phyloP scores from a whole-genome alignment of 1,284 basidiomycete genomes.

The Farysia itapuensis region DNA sequence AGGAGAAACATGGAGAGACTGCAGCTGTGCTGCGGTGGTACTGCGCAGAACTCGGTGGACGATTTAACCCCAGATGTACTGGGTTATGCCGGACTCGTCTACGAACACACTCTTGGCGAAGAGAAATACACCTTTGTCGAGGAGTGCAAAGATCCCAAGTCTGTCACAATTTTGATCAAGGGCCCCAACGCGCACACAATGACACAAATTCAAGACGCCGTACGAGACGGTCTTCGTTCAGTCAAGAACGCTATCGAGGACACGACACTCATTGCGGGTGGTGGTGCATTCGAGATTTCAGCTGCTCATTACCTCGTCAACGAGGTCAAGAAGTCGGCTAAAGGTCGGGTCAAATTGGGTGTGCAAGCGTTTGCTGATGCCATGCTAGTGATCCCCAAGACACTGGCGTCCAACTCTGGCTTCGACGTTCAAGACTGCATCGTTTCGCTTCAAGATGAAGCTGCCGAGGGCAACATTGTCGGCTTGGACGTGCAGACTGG shows the following conservation, averaged over 20 bases:
- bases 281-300: constrained; percentile 96
- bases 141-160: constrained; percentile 93
- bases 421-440: constrained; percentile 96
- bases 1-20: constrained; percentile 66
- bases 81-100: constrained; percentile 96
- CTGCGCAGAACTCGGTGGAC: constrained; percentile 96
- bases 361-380: constrained; percentile 97
- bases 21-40: constrained; percentile 82
- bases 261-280: constrained; percentile 82
- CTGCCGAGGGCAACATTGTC: constrained; percentile 73
- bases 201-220: constrained; percentile 92
- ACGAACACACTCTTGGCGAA: constrained; percentile 98
- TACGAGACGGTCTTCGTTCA: constrained; percentile 91
- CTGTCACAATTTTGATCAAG: constrained; percentile 86
- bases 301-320: constrained; percentile 76
- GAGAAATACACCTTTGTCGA: constrained; percentile 99
- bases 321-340: constrained; percentile 80
- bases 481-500: constrained; percentile 91
- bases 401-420: constrained; percentile 91
- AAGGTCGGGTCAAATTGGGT: constrained; percentile 95
- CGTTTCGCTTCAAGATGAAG: constrained; percentile 88
- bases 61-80: constrained; percentile 88
- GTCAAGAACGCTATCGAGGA: constrained; percentile 98
- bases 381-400: constrained; percentile 75
- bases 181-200: constrained; percentile 94